Percentiles rank a stretch among this genome's conserved stretches.
phyloP scores from a whole-genome alignment of 371 early-diverging fungal species.

The Mortierella sp. region DNA sequence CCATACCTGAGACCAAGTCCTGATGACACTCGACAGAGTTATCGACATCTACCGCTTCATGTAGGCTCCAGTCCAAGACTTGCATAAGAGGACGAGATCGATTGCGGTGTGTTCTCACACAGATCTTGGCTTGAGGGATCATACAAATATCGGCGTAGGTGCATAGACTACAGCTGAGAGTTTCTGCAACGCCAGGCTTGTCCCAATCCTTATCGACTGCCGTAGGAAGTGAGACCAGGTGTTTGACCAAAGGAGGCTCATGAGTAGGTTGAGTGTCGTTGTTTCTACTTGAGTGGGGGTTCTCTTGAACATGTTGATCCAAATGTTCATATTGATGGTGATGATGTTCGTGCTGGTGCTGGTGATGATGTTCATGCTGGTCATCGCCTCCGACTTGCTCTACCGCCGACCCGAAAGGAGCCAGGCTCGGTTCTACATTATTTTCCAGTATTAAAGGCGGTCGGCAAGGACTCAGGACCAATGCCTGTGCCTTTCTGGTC shows the following conservation, averaged over 20 bases:
- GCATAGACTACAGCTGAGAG: conserved; percentile 33
- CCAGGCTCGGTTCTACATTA: not conserved
- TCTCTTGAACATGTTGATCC: not conserved
- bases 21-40: conserved; percentile 22
- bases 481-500: not conserved
- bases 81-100: conserved; percentile 28
- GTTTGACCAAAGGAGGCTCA: not conserved
- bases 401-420: not conserved
- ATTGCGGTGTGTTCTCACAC: conserved; percentile 26
- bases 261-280: not conserved
- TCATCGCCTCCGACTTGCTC: not conserved
- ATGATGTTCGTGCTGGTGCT: conserved; percentile 12
- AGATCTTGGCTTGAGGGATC: conserved; percentile 27
- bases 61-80: conserved; percentile 28
- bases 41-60: conserved; percentile 9
- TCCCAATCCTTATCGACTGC: not conserved
- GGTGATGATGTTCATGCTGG: not conserved
- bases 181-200: not conserved
- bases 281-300: not conserved
- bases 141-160: conserved; percentile 38
- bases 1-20: conserved; percentile 41
- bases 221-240: not conserved
- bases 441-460: not conserved
- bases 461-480: conserved; percentile 10
- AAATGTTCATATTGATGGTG: conserved; percentile 18